A percentile compares a stretch with the other conserved stretches of the same genome.
Evolutionary conservation across 305 asterid species (phyloP).

Genomic region (Withania somnifera): DNA sequence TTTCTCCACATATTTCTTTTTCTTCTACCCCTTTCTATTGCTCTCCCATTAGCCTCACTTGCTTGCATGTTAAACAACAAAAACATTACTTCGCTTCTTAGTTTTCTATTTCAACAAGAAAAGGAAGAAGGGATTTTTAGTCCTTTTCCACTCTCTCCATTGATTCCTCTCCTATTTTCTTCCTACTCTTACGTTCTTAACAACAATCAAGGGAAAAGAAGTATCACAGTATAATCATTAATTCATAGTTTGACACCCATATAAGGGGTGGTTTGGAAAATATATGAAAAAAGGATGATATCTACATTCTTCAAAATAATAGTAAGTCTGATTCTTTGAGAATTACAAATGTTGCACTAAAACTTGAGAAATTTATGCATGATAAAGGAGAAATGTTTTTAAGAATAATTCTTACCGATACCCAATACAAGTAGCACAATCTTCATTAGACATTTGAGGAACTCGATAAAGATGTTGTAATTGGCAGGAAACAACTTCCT

Average conservation of each 20-base stretch:
- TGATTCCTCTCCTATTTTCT: neutral
- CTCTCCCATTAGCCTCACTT: too few relatives aligned
- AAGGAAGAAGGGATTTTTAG: neutral
- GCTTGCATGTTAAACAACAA: too few relatives aligned
- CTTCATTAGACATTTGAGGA: slow-evolving; percentile 5
- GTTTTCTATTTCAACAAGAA: neutral
- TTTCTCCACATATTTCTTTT: too few relatives aligned
- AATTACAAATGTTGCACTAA: neutral
- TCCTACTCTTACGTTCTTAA: neutral
- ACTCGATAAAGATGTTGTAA: slow-evolving; percentile 2
- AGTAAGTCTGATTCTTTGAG: neutral
- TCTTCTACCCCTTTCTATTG: too few relatives aligned
- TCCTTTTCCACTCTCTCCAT: neutral
- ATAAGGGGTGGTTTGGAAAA: neutral
- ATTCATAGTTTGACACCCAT: neutral
- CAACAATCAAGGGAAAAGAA: neutral
- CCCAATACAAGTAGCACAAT: slow-evolving; percentile 13
- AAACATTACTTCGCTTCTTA: neutral
- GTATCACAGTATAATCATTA: neutral
- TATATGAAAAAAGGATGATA: neutral
- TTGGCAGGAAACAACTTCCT: slow-evolving; percentile 6
- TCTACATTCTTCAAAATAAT: neutral
- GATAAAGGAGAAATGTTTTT: neutral
- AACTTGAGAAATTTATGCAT: neutral
- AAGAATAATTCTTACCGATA: slow-evolving; percentile 10